Base-by-base conservation (phyloP, 2,329 filamentous ascomycete species). In the Calonectria fujianensis region DNA sequence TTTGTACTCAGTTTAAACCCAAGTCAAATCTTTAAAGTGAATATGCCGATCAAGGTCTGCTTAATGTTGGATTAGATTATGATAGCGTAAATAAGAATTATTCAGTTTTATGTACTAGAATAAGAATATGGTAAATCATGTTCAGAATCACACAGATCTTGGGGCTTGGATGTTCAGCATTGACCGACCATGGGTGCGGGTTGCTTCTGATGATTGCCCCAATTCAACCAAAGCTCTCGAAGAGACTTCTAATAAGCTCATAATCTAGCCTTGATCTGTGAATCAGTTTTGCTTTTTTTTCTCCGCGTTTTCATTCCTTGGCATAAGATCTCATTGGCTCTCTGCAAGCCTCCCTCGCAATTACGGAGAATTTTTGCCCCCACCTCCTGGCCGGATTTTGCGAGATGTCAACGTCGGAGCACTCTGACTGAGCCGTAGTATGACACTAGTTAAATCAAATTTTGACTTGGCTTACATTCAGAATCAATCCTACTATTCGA, bases 1-100 rank as follows among this genome's bases (percentile, higher is more conserved):
- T 72, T 8, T 72, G 70, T 20, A 52, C 18, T 18, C 20, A 11
- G 32, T n/a, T 11, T 18, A 48, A 48, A 24, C 20, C 32, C n/a
- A 31, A 35, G 51, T 13, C 66, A 27, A 65, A 48, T 8, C 27
- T 65, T 13, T 65, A 41, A 65, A 32, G 27, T 2, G 14, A 35
- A n/a, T 13, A 2, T 13, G 29, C 2, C 11, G 13, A 10, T 32
- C 7, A 14, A n/a, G 7, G 13, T 5, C 11, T 29, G 27, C 8
- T 35, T 35, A 16, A 13, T 65, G 7, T 24, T 32, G 35, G 24
- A 65, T 50, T 50, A 48, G 59, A 24, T 32, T 32, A 32, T 7
- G 24, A 54, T 18, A 54, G 27, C 24, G 27, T 54, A 24, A 54
- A 32, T 54, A 6, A 24, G 45, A 48, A 31, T 32, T 9, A 29